Base-by-base conservation (phyloP, 2,329 filamentous ascomycete genomes). In the Coniochaeta ligniaria region DNA sequence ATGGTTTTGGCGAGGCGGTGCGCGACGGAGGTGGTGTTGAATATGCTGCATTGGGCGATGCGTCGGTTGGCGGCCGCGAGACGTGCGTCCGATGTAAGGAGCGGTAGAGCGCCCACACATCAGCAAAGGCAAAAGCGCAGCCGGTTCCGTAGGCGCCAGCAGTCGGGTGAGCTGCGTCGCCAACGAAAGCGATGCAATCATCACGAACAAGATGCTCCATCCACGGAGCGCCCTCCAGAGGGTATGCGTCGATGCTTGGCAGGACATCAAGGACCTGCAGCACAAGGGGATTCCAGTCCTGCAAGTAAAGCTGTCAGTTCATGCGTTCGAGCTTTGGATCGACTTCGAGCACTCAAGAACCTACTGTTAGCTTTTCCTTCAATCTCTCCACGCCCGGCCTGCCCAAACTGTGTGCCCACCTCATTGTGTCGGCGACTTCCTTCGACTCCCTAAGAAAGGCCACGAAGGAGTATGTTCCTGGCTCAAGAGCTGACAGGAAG, bases 141-240 rank as follows among this genome's bases (percentile, higher is more conserved):
- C 62, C 62, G 5, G 62, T 57, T 6, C 62, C 62, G 11, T 45
- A 63, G 20, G 33, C 62, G 3, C 62, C 62, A 24, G 62, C 62
- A 8, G 62, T 64, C 12, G 61, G 62, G 16, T 64, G 62, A 14
- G 62, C 61, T n/a, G 61, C 62, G 24, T 64, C 62, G 35, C 62
- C 62, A 3, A 62, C 61, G 52, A 64, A 64, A 1, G 43, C 62
- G 2, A 61, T 28, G 5, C 50, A 47, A 22, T 62, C 62, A 43
- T 63, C 60, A 4, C 57, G 58, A n/a, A 47, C 45, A 14, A 63
- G 58, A 9, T 59, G 33, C 20, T 58, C 24, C 60, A 63, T 57
- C 62, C 62, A 62, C 20, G 47, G 47, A 7, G 59, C 58, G 4
- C 38, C 31, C n/a, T 63, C 22, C 1, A 63, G 59, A 9, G 60